A percentile compares a stretch with the other conserved stretches of the same genome.
These are phyloP conservation scores for Cucumis hystrix DNA, from an alignment of 306 rosid species.

Conservation along the genomic window DNA sequence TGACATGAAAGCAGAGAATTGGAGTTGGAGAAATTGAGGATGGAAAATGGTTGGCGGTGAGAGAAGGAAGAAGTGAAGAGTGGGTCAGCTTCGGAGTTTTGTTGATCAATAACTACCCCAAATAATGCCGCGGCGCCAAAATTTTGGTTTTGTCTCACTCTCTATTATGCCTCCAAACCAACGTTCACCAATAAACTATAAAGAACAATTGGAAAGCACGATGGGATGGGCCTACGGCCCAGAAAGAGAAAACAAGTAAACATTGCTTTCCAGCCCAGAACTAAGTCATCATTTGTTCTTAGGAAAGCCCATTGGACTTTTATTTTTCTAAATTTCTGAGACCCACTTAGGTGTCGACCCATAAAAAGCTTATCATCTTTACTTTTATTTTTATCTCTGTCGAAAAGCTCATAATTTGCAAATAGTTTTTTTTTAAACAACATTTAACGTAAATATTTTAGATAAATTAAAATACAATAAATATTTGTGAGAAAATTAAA, in stretches of 20 bases:
- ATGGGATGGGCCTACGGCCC: background rate
- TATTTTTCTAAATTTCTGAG: background rate
- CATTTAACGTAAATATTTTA: no score
- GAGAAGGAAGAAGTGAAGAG: background rate
- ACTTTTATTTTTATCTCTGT: background rate
- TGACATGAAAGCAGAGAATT: background rate
- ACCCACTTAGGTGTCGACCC: background rate
- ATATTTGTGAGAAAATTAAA: no score
- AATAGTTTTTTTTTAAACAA: background rate
- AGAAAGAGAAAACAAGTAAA: background rate
- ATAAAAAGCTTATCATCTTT: background rate
- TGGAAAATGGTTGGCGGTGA: conserved; percentile 9
- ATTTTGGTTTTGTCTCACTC: background rate
- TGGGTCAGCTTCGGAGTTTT: background rate
- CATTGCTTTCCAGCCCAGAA: background rate
- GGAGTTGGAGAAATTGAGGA: background rate
- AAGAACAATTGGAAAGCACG: no score
- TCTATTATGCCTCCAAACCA: no score
- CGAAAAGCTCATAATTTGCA: background rate
- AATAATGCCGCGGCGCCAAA: background rate
- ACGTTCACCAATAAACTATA: no score
- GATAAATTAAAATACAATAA: no score
- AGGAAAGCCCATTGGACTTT: background rate
- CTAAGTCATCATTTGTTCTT: background rate
- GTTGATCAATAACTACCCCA: background rate